Base-by-base conservation (phyloP, 2,329 filamentous ascomycete species). In the Stagonosporopsis cucurbitacearum region DNA sequence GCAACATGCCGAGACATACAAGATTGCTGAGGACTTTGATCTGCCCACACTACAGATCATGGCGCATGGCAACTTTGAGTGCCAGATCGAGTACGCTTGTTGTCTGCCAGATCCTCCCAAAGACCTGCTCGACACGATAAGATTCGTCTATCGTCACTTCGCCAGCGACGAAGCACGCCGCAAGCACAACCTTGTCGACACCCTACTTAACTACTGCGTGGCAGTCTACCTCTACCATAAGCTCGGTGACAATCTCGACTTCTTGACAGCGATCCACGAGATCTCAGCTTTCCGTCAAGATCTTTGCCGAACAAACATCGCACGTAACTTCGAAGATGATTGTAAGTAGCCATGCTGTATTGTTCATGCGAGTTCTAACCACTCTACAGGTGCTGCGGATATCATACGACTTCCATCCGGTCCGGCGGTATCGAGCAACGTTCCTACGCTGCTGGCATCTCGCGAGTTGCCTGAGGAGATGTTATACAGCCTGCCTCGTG, bases 141-240 rank as follows among this genome's bases (percentile, higher is more conserved):
- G 64, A n/a, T 76, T 71, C 61, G 44, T 75, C 19, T 76, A 75
- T 53, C 41, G 50, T 13, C 51, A 75, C 50, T 67, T 71, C 42
- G 50, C 58, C 20, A 59, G 59, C 20, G 40, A 64, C 3, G 46
- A 73, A 39, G 58, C 64, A 17, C 61, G 64, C 30, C 56, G 61
- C 42, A 59, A 69, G 28, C 62, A 68, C 23, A 59, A 64, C 17
- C 63, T 80, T 4, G 58, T 77, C 7, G 71, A 78, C 37, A 75
- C 72, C 0, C 65, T 81, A 15, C 66, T 79, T 44, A 72, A 78
- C 59, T 81, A 80, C 63, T 80, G 77, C 54, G 68, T 80, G 19
- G 66, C 69, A 6, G 68, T 65, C 25, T 79, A 78, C 59, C 33
- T 63, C 3, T 68, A 70, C 23, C 78, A 80, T 55, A 59, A 61